Base-by-base conservation (phyloP, 163 green algal species). In the Scenedesmus sp. region DNA sequence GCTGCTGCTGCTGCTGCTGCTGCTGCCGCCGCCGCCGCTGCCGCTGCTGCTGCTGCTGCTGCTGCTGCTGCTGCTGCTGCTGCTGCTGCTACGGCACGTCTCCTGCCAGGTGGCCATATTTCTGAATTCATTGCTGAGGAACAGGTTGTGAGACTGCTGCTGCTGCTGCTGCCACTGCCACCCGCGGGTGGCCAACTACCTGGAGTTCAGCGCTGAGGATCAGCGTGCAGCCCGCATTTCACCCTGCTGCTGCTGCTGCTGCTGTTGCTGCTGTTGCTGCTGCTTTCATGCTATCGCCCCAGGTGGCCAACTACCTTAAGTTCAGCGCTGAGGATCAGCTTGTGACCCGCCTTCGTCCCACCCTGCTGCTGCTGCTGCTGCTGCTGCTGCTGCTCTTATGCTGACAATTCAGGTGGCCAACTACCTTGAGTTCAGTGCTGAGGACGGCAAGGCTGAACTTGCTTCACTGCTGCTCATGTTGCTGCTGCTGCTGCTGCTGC, bases 381-480 rank as follows among this genome's bases (percentile, higher is more conserved):
- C 66, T 34, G 62, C 66, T 76, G 66, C 66, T 76, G 66, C 66
- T 76, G 66, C 66, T 76, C 2, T 7, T 18, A 26, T 34, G 4
- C 16, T 76, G 26, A 34, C 77, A 23, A 16, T 73, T 15, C 84
- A 93, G 85, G 76, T 97, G 7, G 93, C 83, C 87, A 95, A 95
- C 88, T 95, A 95, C 87, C 90, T 97, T 57, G 92, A 89, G 16
- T 96, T 97, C 89, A 94, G 34, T n/a, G 86, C 87, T 23, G 94
- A 96, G 57, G 93, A 95, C 77, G 93, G 73, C 0, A 96, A 98
- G 86, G 95, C 97, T 67, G 83, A 95, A 10, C 96, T 5, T 5
- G 9, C 10, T 5, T 10, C 59, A 8, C 59, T 64, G 59, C 59
- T 64, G 59, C 59, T 64, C 34, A 9, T 64, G 59, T 64, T 46